Percentiles rank a stretch among this genome's conserved stretches.
Conservation (phyloP, 1,139 yeast genomes). For the Hansenula sp. region DNA sequence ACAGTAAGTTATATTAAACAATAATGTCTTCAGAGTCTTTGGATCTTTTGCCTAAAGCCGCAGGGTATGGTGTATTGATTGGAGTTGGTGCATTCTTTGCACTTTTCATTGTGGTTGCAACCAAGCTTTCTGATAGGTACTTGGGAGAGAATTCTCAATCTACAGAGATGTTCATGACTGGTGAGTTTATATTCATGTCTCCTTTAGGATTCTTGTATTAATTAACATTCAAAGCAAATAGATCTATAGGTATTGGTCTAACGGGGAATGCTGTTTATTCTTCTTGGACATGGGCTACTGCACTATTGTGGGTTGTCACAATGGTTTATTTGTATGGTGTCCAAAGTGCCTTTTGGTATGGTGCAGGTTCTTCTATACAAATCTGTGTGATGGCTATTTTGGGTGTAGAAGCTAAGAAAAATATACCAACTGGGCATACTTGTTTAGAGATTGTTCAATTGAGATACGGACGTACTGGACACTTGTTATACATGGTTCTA, state of each 20-base stretch:
- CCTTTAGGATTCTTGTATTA: no score
- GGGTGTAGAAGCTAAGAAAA: slow-evolving; percentile 39
- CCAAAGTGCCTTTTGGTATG: slow-evolving; percentile 28
- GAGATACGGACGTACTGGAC: slow-evolving; percentile 34
- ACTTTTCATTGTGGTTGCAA: slow-evolving; percentile 45
- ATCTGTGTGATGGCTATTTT: slow-evolving; percentile 35
- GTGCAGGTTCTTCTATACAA: slow-evolving; percentile 37
- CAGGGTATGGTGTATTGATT: slow-evolving; percentile 48
- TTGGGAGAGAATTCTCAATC: slow-evolving; percentile 45
- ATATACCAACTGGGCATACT: slow-evolving; percentile 42
- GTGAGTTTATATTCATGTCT: no score
- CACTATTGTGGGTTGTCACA: slow-evolving; percentile 41
- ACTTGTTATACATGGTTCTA: slow-evolving; percentile 30
- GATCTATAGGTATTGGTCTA: slow-evolving; percentile 42
- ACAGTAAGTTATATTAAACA: slow-evolving; percentile 7
- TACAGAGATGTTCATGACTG: slow-evolving; percentile 55
- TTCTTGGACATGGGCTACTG: slow-evolving; percentile 51
- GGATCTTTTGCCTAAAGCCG: slow-evolving; percentile 29
- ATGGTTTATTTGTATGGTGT: slow-evolving; percentile 37
- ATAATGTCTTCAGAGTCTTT: neutral
- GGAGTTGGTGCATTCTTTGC: slow-evolving; percentile 50
- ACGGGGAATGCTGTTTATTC: slow-evolving; percentile 46
- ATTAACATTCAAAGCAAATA: no score
- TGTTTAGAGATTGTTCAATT: slow-evolving; percentile 37
- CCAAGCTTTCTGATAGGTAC: slow-evolving; percentile 45